These are phyloP conservation scores for Trypanosoma conorhini DNA, from an alignment of 208 protist species.

Conservation along the genomic window DNA sequence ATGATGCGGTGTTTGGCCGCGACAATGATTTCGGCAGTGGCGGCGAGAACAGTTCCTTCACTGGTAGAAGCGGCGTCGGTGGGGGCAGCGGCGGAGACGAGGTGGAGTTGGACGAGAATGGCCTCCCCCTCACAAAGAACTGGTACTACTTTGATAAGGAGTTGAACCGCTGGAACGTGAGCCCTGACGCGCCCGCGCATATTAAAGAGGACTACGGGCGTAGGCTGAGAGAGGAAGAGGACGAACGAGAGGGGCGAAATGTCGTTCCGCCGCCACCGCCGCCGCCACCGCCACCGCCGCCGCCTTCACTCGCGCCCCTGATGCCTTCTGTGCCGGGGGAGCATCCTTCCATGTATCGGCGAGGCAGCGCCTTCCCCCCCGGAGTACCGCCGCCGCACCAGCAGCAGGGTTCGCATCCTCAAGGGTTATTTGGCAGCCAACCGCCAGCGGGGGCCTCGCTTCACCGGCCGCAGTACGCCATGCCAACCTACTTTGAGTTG, in stretches of 20 bases:
- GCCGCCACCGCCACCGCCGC: slow-evolving; percentile 21
- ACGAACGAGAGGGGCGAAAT: slow-evolving; percentile 49
- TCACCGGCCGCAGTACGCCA: slow-evolving; percentile 57
- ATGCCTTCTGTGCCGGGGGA: not conserved
- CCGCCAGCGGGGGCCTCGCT: not conserved
- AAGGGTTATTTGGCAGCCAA: slow-evolving; percentile 21
- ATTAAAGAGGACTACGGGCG: slow-evolving; percentile 62
- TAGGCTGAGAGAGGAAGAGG: slow-evolving; percentile 59
- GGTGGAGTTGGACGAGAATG: slow-evolving; percentile 78
- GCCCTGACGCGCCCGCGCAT: slow-evolving; percentile 63
- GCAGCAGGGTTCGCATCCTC: slow-evolving; percentile 2
- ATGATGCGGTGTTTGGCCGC: slow-evolving; percentile 29
- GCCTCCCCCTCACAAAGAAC: slow-evolving; percentile 75
- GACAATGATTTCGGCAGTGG: slow-evolving; percentile 4
- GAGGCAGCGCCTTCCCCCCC: not conserved
- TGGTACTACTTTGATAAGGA: slow-evolving; percentile 84
- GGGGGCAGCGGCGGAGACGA: slow-evolving; percentile 1
- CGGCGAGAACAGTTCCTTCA: slow-evolving; percentile 2
- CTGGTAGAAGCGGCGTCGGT: not conserved
- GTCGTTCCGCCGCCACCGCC: slow-evolving; percentile 37
- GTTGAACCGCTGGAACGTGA: slow-evolving; percentile 75
- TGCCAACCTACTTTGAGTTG: slow-evolving; percentile 66
- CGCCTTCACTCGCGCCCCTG: not conserved
- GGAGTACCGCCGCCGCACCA: not conserved
- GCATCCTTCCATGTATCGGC: not conserved